These are phyloP conservation scores for Fusarium globosum DNA, from an alignment of 2,329 filamentous ascomycete species.

Conservation along the genomic window DNA sequence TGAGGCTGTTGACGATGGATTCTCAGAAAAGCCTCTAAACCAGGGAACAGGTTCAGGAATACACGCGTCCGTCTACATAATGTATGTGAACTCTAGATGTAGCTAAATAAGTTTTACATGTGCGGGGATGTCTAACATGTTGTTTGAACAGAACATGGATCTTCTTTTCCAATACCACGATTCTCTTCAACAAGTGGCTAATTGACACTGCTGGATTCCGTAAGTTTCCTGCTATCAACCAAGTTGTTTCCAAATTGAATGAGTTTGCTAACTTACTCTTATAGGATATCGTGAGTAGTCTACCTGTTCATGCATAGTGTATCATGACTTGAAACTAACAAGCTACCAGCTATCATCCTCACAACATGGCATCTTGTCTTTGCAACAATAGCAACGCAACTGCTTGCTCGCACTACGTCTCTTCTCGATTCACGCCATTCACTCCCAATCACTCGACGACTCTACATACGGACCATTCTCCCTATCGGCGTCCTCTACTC, in stretches of 20 bases:
- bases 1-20: neutral
- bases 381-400: conserved; percentile 72
- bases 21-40: conserved; percentile 46
- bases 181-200: conserved; percentile 94
- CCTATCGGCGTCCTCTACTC: conserved; percentile 76
- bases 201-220: conserved; percentile 79
- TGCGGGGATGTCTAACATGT: conserved; percentile 18
- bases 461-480: conserved; percentile 72
- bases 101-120: neutral
- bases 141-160: conserved; percentile 73
- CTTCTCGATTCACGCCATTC: conserved; percentile 72
- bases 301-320: neutral
- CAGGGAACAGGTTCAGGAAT: conserved; percentile 28
- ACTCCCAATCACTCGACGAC: conserved; percentile 68
- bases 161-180: conserved; percentile 83
- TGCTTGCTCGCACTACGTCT: conserved; percentile 71
- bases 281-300: conserved; percentile 50
- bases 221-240: conserved; percentile 57
- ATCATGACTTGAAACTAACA: conserved; percentile 17
- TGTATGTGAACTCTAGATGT: conserved; percentile 36
- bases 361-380: conserved; percentile 77
- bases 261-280: conserved; percentile 18
- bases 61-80: conserved; percentile 51
- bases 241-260: neutral
- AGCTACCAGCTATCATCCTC: conserved; percentile 62